A percentile compares a stretch with the other conserved stretches of the same genome.
These are phyloP conservation scores for Colletotrichum eleusines DNA, from an alignment of 2,329 filamentous ascomycete genomes.

Conservation along the genomic window DNA sequence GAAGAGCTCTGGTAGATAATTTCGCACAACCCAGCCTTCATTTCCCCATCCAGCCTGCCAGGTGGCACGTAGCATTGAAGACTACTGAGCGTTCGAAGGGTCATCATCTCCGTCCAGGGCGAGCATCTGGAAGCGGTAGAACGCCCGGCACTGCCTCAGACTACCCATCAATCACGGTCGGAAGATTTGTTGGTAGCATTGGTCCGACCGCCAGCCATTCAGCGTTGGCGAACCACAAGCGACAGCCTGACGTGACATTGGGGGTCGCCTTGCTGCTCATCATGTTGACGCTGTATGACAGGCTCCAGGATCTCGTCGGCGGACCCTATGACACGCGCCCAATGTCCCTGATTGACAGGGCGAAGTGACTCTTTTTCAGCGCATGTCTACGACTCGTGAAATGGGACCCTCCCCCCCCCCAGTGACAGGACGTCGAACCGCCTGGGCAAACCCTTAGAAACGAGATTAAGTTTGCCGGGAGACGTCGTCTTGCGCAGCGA, in stretches of 20 bases:
- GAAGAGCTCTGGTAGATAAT: conserved; percentile 1
- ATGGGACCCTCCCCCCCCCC: conserved; percentile 22
- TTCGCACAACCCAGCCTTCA: conserved; percentile 23
- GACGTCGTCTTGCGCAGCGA: conserved; percentile 24
- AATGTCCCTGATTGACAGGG: conserved; percentile 21
- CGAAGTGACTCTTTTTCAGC: conserved; percentile 31
- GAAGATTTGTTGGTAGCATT: conserved; percentile 34
- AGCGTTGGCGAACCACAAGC: neutral
- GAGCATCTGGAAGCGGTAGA: neutral
- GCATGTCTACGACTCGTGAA: conserved; percentile 36
- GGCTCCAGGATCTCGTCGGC: conserved; percentile 23
- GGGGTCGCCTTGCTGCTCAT: conserved; percentile 16
- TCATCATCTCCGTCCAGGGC: neutral
- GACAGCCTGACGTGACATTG: conserved; percentile 38
- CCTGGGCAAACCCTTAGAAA: conserved; percentile 31
- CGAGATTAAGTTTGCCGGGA: conserved; percentile 42
- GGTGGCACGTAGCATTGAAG: neutral
- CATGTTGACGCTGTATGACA: conserved; percentile 26
- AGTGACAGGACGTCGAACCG: conserved; percentile 22
- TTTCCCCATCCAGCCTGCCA: conserved; percentile 25
- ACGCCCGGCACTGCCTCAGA: neutral
- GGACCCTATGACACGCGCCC: conserved; percentile 8
- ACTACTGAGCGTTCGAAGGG: neutral
- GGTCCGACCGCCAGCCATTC: conserved; percentile 10
- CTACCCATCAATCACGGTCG: conserved; percentile 18